Evolutionary conservation across 129 eudicot species (phyloP).

Genomic region (Flaveria ramosissima): DNA sequence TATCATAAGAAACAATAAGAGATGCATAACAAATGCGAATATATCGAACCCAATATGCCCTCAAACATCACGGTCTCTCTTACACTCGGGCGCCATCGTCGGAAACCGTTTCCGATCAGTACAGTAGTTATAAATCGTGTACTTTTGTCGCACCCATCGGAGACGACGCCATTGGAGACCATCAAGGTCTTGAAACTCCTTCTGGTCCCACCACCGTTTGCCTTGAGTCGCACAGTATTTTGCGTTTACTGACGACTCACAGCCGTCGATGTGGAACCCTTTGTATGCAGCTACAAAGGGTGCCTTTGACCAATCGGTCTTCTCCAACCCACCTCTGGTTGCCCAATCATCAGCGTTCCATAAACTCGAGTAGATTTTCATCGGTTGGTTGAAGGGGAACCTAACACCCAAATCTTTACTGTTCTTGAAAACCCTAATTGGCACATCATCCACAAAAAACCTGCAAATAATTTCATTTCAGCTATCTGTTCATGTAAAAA

Average conservation of each 20-base stretch:
- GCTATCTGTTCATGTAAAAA: not conserved
- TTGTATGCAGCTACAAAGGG: constrained; percentile 57
- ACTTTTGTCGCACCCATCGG: constrained; percentile 48
- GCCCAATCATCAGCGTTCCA: constrained; percentile 86
- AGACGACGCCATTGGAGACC: constrained; percentile 48
- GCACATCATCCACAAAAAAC: constrained; percentile 61
- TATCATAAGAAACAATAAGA: not conserved
- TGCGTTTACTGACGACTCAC: constrained; percentile 49
- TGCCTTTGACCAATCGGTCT: constrained; percentile 76
- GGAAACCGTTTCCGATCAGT: constrained; percentile 51
- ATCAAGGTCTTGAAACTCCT: constrained; percentile 52
- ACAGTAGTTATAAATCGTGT: constrained; percentile 55
- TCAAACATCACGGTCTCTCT: constrained; percentile 51
- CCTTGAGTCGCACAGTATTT: constrained; percentile 56
- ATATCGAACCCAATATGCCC: not conserved
- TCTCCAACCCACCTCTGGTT: constrained; percentile 69
- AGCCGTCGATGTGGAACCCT: constrained; percentile 57
- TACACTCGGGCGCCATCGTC: constrained; percentile 58
- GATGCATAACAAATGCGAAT: not conserved
- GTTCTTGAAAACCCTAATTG: constrained; percentile 67
- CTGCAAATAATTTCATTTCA: constrained; percentile 26
- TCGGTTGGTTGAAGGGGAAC: constrained; percentile 67
- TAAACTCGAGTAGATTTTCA: constrained; percentile 67
- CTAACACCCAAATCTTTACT: constrained; percentile 64
- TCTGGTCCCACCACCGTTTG: constrained; percentile 58